Percentiles rank a stretch among this genome's conserved stretches.
Conservation (phyloP, 2,329 filamentous ascomycete species). For the Purpureocillium takamizusanense region DNA sequence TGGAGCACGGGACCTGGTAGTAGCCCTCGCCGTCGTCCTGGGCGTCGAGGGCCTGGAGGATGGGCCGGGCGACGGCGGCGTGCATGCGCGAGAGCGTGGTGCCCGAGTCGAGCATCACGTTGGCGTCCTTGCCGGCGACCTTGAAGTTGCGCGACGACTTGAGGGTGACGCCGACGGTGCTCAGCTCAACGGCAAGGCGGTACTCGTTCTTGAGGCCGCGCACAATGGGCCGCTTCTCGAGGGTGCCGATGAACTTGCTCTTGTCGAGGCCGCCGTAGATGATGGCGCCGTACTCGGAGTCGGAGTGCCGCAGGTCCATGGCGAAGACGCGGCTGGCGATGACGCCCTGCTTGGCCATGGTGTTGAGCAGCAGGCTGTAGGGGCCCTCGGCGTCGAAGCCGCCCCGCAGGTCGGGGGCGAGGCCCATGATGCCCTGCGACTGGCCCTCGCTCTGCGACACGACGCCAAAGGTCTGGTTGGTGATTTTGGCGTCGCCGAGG, state of each 20-base stretch:
- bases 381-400: slow-evolving; percentile 25
- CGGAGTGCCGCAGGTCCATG: slow-evolving; percentile 38
- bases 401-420: slow-evolving; percentile 31
- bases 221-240: slow-evolving; percentile 34
- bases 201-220: slow-evolving; percentile 23
- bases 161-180: slow-evolving; percentile 21
- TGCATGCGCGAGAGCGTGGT: slow-evolving; percentile 41
- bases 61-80: slow-evolving; percentile 26
- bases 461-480: slow-evolving; percentile 41
- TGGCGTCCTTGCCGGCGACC: slow-evolving; percentile 21
- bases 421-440: slow-evolving; percentile 41
- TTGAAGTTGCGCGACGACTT: slow-evolving; percentile 13
- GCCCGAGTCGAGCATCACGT: slow-evolving; percentile 43
- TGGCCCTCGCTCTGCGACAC: slow-evolving; percentile 34
- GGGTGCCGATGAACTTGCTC: slow-evolving; percentile 38
- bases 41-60: slow-evolving; percentile 34
- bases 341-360: slow-evolving; percentile 34
- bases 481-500: slow-evolving; percentile 31
- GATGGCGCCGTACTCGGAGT: slow-evolving; percentile 34
- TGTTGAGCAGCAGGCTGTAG: slow-evolving; percentile 47
- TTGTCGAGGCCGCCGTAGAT: slow-evolving; percentile 46
- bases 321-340: slow-evolving; percentile 42
- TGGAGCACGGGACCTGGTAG: slow-evolving; percentile 33
- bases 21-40: slow-evolving; percentile 29
- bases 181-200: slow-evolving; percentile 25